phyloP scores from a whole-genome alignment of 768 basidiomycete genomes.

The Albatrellus ellisii region DNA sequence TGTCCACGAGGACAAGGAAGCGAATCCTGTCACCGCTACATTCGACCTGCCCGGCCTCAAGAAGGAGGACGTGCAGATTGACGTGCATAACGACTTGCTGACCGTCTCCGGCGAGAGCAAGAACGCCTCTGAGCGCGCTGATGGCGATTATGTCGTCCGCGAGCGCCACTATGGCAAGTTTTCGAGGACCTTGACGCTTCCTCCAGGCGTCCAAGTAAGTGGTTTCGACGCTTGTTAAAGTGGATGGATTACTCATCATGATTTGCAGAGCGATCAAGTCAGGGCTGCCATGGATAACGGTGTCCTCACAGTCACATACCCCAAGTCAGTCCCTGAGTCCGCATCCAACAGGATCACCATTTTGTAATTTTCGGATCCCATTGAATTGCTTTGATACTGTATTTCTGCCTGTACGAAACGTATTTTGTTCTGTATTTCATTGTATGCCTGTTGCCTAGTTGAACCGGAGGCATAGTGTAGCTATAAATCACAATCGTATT shows the following conservation, averaged over 20 bases:
- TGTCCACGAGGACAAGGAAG: constrained; percentile 32
- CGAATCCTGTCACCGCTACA: constrained; percentile 34
- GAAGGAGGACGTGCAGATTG: constrained; percentile 36
- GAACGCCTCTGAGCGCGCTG: constrained; percentile 21
- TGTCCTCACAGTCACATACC: constrained; percentile 34
- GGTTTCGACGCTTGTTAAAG: neutral
- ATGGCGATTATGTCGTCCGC: constrained; percentile 21
- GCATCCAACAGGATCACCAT: constrained; percentile 31
- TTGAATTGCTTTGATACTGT: too few relatives aligned
- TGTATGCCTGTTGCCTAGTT: too few relatives aligned
- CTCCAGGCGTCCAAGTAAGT: constrained; percentile 18
- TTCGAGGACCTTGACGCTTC: constrained; percentile 15
- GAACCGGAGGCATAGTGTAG: too few relatives aligned
- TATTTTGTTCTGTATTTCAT: too few relatives aligned
- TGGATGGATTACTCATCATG: too few relatives aligned
- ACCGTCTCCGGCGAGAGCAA: constrained; percentile 36
- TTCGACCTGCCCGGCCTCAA: constrained; percentile 45
- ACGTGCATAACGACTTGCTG: constrained; percentile 34
- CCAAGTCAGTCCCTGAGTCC: constrained; percentile 28
- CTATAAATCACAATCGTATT: neutral
- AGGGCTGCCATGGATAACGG: constrained; percentile 35
- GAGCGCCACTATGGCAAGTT: constrained; percentile 19
- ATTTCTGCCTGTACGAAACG: too few relatives aligned
- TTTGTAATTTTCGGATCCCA: too few relatives aligned
- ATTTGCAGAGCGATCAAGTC: constrained; percentile 19